Evolutionary conservation across 352 stramenopile genomes (phyloP), one percentile per base, ranked within the genome.

Genomic region (Phytopythium litorale): DNA sequence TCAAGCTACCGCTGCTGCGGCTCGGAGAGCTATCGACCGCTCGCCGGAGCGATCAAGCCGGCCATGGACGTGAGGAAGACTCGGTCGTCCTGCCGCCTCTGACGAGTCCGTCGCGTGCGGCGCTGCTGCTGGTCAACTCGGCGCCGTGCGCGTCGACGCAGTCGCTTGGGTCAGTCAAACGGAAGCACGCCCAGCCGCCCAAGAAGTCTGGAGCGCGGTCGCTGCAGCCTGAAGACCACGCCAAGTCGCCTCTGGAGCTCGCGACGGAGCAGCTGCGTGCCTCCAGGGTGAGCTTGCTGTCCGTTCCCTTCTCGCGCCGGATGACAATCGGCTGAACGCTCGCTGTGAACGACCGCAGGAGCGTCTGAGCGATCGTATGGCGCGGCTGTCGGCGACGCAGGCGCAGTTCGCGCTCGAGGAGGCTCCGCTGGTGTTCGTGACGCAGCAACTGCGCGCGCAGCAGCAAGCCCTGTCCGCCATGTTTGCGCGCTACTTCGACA

Each of bases 371-470:
- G 19, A 25, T 18, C 62, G 53, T 18, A 72, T 83, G 23, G 53
- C 63, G 33, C 70, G 75, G 30, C 76, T 83, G 50, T 66, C 61
- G 30, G 66, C 75, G 45, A 79, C 75, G 0, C 62, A 83, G 12
- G 48, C 63, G 15, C 30, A 66, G 25, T 75, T 81, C 50, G 63
- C 71, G 48, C 53, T 65, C 4, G 70, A 79, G n/a, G 56, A 75
- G 40, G 25, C 58, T 2, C 67, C 79, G 53, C 67, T 64, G 23
- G 57, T 58, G 13, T 62, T 64, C 0, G 62, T 74, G 40, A 58
- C 74, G 30, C 67, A 63, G 3, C 56, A 48, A 0, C 45, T 81
- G 5, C 64, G 71, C 30, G 15, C 51, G 1, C 67, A 81, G n/a
- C 72, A 83, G 40, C 64, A 65, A 7, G 43, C 62, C 9, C 30